A percentile compares a stretch with the other conserved stretches of the same genome.
These are phyloP conservation scores for Saprolegnia parasitica DNA, from an alignment of 352 stramenopile genomes.

Conservation along the genomic window DNA sequence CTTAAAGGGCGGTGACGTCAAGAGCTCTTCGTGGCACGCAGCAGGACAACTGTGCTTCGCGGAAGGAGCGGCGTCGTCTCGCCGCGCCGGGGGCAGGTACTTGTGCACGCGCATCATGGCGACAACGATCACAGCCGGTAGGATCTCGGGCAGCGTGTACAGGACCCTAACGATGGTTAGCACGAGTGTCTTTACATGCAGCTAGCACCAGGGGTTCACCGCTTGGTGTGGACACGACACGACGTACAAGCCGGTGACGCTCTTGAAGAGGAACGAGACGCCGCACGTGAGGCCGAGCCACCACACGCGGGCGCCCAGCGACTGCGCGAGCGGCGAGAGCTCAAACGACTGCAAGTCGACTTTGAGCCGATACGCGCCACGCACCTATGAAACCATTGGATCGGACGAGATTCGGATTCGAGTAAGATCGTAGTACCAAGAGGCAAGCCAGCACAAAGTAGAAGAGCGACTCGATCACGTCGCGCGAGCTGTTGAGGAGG, in stretches of 20 bases:
- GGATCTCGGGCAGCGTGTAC: constrained; percentile 68
- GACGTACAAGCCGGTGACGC: constrained; percentile 38
- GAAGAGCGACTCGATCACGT: constrained; percentile 56
- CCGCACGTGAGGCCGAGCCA: constrained; percentile 45
- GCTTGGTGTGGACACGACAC: constrained; percentile 56
- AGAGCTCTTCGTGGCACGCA: neutral
- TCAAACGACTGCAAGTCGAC: constrained; percentile 32
- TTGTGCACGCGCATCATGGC: constrained; percentile 76
- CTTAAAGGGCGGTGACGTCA: neutral
- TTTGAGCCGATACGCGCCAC: neutral
- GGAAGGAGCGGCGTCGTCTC: neutral
- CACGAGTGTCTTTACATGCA: no score
- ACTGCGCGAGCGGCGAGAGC: constrained; percentile 56
- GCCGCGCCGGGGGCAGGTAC: neutral
- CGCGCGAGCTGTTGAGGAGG: constrained; percentile 67
- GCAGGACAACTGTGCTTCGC: neutral
- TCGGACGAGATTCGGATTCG: no score
- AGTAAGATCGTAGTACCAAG: no score
- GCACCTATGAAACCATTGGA: constrained; percentile 61
- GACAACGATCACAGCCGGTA: constrained; percentile 64
- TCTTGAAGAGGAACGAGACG: constrained; percentile 23
- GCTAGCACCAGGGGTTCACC: constrained; percentile 30
- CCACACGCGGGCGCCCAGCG: constrained; percentile 50
- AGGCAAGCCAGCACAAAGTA: constrained; percentile 70
- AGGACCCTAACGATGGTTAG: constrained; percentile 55